A percentile compares a stretch with the other conserved stretches of the same genome.
Evolutionary conservation across 192 early-diverging fungal genomes (phyloP).

Genomic region (Coemansia sp.): DNA sequence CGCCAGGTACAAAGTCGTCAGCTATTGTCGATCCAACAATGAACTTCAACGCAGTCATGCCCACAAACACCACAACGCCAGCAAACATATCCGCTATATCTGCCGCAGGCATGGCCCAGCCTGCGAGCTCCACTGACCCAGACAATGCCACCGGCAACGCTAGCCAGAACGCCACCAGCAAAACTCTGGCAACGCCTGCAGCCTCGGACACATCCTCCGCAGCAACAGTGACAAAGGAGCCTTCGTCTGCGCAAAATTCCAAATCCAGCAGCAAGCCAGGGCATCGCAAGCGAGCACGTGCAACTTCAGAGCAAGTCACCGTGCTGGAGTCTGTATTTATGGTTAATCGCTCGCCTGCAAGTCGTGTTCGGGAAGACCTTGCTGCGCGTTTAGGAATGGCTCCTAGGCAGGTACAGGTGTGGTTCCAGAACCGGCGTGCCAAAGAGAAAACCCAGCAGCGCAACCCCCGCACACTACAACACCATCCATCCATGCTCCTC

Average conservation of each 20-base stretch:
- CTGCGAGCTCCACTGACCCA: not conserved
- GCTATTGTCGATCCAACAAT: not conserved
- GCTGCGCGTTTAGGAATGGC: slow-evolving; percentile 70
- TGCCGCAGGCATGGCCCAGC: not conserved
- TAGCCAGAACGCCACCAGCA: not conserved
- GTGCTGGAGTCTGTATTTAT: slow-evolving; percentile 68
- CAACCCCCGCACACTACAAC: slow-evolving; percentile 36
- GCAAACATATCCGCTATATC: not conserved
- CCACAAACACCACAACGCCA: not conserved
- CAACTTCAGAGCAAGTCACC: slow-evolving; percentile 69
- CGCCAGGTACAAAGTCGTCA: not conserved
- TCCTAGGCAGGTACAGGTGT: slow-evolving; percentile 74
- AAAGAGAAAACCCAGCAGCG: slow-evolving; percentile 65
- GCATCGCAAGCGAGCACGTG: slow-evolving; percentile 64
- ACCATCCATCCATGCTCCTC: slow-evolving; percentile 22
- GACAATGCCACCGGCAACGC: not conserved
- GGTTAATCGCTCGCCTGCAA: slow-evolving; percentile 73
- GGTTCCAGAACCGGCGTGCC: slow-evolving; percentile 90
- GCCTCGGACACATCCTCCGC: slow-evolving; percentile 4
- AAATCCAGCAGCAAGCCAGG: slow-evolving; percentile 28
- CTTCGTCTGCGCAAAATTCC: not conserved
- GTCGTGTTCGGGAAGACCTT: slow-evolving; percentile 60
- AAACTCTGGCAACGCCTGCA: slow-evolving; percentile 3
- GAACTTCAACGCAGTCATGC: slow-evolving; percentile 4
- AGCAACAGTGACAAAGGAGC: not conserved